These are phyloP conservation scores for Emericellopsis atlantica DNA, from an alignment of 2,329 filamentous ascomycete genomes.

Conservation along the genomic window DNA sequence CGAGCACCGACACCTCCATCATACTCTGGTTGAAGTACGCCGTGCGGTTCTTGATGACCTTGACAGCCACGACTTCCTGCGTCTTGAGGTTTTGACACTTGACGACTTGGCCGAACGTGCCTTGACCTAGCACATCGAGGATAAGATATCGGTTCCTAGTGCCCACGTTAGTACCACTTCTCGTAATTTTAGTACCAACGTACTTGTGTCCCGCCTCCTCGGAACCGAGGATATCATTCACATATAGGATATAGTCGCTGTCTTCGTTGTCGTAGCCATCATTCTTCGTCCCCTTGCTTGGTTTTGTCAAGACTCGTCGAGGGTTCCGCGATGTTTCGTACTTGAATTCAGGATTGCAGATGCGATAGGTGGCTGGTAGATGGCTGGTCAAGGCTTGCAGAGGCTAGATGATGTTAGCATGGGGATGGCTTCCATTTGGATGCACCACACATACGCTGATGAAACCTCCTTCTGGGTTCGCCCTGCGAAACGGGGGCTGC, in stretches of 20 bases:
- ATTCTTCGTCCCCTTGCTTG: conserved; percentile 96
- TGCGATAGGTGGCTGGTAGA: conserved; percentile 88
- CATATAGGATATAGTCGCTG: conserved; percentile 97
- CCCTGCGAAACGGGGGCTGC: conserved; percentile 83
- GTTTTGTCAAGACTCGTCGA: conserved; percentile 88
- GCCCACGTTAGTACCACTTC: too few species aligned
- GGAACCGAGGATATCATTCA: conserved; percentile 95
- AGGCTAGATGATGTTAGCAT: conserved; percentile 41
- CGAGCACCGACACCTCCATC: conserved; percentile 98
- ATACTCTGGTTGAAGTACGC: conserved; percentile 99
- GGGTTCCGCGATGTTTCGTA: conserved; percentile 97
- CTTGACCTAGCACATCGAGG: conserved; percentile 89
- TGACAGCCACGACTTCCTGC: conserved; percentile 95
- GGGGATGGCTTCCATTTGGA: not conserved
- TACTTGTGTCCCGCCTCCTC: conserved; percentile 97
- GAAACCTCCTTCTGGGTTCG: conserved; percentile 93
- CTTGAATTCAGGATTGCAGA: conserved; percentile 96
- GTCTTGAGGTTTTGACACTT: conserved; percentile 99
- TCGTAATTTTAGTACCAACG: conserved; percentile 11
- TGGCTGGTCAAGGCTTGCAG: conserved; percentile 91
- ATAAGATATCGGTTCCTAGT: conserved; percentile 86
- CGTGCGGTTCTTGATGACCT: conserved; percentile 97
- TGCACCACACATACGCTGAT: conserved; percentile 61
- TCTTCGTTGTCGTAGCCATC: conserved; percentile 99
- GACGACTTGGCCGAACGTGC: conserved; percentile 96